Conservation (phyloP, 768 basidiomycete species). For the Omphalotus guepiniiformis region DNA sequence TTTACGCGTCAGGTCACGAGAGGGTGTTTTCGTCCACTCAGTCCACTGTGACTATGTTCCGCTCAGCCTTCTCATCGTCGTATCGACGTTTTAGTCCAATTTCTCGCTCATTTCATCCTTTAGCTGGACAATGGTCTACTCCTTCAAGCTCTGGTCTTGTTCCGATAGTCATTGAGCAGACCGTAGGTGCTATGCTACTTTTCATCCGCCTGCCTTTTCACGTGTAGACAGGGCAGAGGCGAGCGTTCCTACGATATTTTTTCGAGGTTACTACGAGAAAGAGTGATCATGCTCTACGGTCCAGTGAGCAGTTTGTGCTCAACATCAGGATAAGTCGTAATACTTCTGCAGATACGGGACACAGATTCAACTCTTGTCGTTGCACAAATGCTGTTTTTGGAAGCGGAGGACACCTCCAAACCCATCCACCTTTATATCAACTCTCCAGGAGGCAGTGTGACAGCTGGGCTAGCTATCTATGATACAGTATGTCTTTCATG, state of each 20-base stretch:
- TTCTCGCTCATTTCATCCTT: conserved; percentile 50
- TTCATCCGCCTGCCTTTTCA: conserved; percentile 9
- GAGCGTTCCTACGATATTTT: conserved; percentile 95
- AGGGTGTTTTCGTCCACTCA: background rate
- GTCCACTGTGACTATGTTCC: conserved; percentile 21
- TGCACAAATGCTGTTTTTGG: conserved; percentile 90
- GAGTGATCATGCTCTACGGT: conserved; percentile 94
- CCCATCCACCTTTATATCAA: conserved; percentile 98
- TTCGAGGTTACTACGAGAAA: conserved; percentile 86
- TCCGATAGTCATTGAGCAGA: conserved; percentile 11
- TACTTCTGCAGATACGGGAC: conserved; percentile 69
- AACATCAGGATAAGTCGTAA: conserved; percentile 10
- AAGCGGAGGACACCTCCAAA: conserved; percentile 91
- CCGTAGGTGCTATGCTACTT: background rate
- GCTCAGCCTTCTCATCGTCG: conserved; percentile 21
- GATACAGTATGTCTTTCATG: conserved; percentile 70
- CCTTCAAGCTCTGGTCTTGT: conserved; percentile 27
- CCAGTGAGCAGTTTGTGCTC: conserved; percentile 53
- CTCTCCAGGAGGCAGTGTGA: conserved; percentile 94
- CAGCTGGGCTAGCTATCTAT: conserved; percentile 94
- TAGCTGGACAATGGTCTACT: conserved; percentile 39
- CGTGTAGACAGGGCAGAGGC: conserved; percentile 59
- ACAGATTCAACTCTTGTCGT: conserved; percentile 85
- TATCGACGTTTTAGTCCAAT: conserved; percentile 10
- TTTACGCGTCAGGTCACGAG: conserved; percentile 22